Conservation (phyloP, 371 early-diverging fungal species). For the Rhizopus microsporus region DNA sequence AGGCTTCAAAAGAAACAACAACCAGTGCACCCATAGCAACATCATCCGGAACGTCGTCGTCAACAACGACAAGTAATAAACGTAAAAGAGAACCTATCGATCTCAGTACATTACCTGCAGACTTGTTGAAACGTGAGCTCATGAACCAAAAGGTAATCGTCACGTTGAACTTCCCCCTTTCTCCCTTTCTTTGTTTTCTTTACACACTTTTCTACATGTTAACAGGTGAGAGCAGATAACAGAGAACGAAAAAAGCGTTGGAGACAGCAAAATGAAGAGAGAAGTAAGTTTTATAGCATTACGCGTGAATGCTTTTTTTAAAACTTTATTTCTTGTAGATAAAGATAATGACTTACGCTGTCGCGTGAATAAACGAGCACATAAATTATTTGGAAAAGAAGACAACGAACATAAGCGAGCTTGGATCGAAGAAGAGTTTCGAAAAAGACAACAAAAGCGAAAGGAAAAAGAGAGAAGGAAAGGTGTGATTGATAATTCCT, state of each 20-base stretch:
- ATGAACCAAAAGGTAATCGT: slow-evolving; percentile 51
- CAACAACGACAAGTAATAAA: neutral
- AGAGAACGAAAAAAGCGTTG: slow-evolving; percentile 75
- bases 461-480: slow-evolving; percentile 56
- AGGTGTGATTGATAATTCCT: slow-evolving; percentile 25
- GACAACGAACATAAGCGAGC: slow-evolving; percentile 54
- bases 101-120: slow-evolving; percentile 32
- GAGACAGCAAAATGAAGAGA: slow-evolving; percentile 73
- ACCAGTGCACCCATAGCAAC: neutral
- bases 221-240: slow-evolving; percentile 68
- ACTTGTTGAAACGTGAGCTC: slow-evolving; percentile 41
- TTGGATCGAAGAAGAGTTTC: slow-evolving; percentile 70
- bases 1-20: neutral
- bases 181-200: too few relatives aligned
- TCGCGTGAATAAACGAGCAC: slow-evolving; percentile 70
- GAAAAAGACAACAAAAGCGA: slow-evolving; percentile 58
- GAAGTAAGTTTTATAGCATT: slow-evolving; percentile 50
- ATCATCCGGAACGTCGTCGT: slow-evolving; percentile 2
- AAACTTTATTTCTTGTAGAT: slow-evolving; percentile 32
- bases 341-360: slow-evolving; percentile 72
- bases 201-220: neutral
- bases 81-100: slow-evolving; percentile 1
- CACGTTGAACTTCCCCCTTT: too few relatives aligned
- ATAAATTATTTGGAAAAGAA: slow-evolving; percentile 58
- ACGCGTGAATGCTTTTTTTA: neutral